Evolutionary conservation across 2,329 filamentous ascomycete species (phyloP).

Genomic region (Dothistroma pini): DNA sequence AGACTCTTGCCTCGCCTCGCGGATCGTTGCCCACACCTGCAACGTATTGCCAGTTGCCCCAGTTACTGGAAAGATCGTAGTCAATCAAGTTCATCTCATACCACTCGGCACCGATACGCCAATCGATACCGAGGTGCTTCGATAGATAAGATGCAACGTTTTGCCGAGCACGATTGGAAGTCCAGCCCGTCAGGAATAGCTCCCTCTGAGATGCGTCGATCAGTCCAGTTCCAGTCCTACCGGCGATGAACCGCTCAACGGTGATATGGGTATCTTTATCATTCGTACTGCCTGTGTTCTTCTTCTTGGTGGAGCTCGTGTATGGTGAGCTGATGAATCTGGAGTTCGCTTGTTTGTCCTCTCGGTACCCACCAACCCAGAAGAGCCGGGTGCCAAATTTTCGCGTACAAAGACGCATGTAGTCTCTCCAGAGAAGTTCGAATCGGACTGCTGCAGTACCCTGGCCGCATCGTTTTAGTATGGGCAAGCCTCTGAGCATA

Average conservation of each 20-base stretch:
- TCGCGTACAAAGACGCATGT: slow-evolving; percentile 70
- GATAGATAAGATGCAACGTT: slow-evolving; percentile 72
- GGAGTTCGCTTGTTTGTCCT: slow-evolving; percentile 36
- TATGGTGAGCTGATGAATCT: slow-evolving; percentile 36
- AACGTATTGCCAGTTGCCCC: slow-evolving; percentile 70
- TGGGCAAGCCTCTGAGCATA: neutral
- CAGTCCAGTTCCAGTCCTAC: slow-evolving; percentile 69
- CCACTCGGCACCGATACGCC: slow-evolving; percentile 78
- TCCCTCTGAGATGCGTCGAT: slow-evolving; percentile 77
- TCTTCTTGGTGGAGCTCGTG: slow-evolving; percentile 31
- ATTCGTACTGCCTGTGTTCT: slow-evolving; percentile 45
- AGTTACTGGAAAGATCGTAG: slow-evolving; percentile 73
- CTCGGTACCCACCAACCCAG: slow-evolving; percentile 59
- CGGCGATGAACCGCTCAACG: slow-evolving; percentile 59
- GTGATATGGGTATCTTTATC: slow-evolving; percentile 35
- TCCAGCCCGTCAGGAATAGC: slow-evolving; percentile 71
- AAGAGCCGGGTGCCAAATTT: slow-evolving; percentile 68
- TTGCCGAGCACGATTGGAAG: slow-evolving; percentile 70
- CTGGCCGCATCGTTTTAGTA: slow-evolving; percentile 7
- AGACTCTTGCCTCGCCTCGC: slow-evolving; percentile 65
- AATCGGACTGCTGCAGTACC: slow-evolving; percentile 67
- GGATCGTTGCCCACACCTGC: slow-evolving; percentile 78
- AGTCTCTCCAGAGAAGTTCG: slow-evolving; percentile 75
- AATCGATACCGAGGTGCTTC: slow-evolving; percentile 72
- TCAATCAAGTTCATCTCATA: slow-evolving; percentile 73